Evolutionary conservation across 192 early-diverging fungal genomes (phyloP), one percentile per base, ranked within the genome.

Genomic region (Coemansia sp.): DNA sequence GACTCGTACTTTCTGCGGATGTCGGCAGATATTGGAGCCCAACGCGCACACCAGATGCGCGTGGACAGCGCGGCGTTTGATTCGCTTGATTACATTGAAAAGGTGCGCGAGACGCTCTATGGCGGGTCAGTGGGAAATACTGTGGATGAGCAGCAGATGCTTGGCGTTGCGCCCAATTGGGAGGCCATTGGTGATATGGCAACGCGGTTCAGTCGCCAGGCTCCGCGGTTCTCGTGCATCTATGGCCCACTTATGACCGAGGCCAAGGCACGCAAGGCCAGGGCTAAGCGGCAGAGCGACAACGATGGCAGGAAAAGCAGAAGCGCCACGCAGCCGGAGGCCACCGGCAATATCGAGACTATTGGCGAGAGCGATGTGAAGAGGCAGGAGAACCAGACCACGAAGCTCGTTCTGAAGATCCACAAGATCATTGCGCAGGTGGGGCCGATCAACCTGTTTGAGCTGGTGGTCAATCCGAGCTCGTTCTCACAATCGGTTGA

Each of bases 401-500:
- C 94, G 5, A 85, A 85, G 37, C 89, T 90, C 55, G 95, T 97
- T n/a, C 81, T 84, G 45, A 68, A 70, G 32, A 88, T 98, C 18
- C 82, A 85, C 60, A 71, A 76, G 9, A 78, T 91, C 39, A 56
- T 97, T 60, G 71, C 84, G 12, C 54, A 87, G 42, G 60, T 68
- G 8, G 88, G 87, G 0, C 82, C 87, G 1, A 82, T 88, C 60
- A 90, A 91, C 66, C 81, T 96, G 63, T 97, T 96, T 73, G 78
- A 90, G 67, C 91, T 99, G 68, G 85, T 96, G 45, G 83, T 92
- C 56, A 97, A 99, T 77, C 97, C 95, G 11, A 73, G 85, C 5
- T 94, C 94, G 16, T 97, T 97, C 74, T 82, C 88, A 6, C 97
- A 99, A 83, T 91, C 93, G 6, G 90, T 99, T 4, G 97, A 99